Percentiles rank a stretch among this genome's conserved stretches.
These are phyloP conservation scores for Globisporangium alternatum DNA, from an alignment of 352 stramenopile genomes.

Conservation along the genomic window DNA sequence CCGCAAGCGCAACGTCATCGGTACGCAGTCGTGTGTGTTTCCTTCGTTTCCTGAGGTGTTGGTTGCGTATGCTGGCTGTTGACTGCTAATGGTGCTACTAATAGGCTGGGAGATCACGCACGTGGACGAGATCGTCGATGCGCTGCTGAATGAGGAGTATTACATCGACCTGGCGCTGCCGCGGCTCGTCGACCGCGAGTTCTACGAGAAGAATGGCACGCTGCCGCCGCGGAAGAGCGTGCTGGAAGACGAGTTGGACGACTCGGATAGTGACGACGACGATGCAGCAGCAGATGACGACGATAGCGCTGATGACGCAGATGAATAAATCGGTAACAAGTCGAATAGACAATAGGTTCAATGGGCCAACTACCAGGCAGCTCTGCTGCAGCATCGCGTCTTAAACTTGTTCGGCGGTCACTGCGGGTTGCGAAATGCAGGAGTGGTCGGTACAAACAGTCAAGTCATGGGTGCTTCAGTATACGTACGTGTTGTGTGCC, in stretches of 20 bases:
- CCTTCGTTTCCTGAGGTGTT: background rate
- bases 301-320: constrained; percentile 20
- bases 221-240: constrained; percentile 64
- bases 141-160: constrained; percentile 90
- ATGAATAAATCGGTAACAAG: background rate
- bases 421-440: no score
- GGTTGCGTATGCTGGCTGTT: background rate
- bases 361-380: no score
- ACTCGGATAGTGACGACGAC: constrained; percentile 20
- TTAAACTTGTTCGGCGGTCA: no score
- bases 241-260: constrained; percentile 74
- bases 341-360: background rate
- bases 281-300: constrained; percentile 4
- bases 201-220: constrained; percentile 78
- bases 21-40: constrained; percentile 15
- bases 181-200: constrained; percentile 80
- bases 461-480: no score
- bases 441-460: no score
- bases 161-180: constrained; percentile 95
- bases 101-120: constrained; percentile 91
- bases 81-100: background rate
- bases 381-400: no score
- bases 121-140: constrained; percentile 96
- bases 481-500: no score
- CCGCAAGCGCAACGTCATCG: constrained; percentile 76